Conservation (phyloP, 2,329 filamentous ascomycete genomes). For the Arthrobotrys conoides region DNA sequence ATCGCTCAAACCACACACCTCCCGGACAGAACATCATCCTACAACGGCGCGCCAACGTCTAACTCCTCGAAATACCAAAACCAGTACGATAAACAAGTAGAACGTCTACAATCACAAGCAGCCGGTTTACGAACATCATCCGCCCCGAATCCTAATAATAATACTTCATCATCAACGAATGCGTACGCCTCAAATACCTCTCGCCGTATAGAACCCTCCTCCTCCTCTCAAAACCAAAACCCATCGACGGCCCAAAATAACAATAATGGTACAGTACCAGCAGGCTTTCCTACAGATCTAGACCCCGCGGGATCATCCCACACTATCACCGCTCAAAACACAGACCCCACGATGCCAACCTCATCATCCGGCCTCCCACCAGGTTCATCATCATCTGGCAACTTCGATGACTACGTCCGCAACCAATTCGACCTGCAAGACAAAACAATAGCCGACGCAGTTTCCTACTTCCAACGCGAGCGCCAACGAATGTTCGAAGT, state of each 20-base stretch:
- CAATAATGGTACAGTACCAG: constrained; percentile 21
- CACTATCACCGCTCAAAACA: constrained; percentile 41
- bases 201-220: constrained; percentile 51
- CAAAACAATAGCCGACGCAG: constrained; percentile 53
- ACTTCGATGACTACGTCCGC: constrained; percentile 59
- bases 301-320: constrained; percentile 23
- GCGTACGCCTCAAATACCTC: constrained; percentile 56
- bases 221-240: constrained; percentile 20
- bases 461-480: constrained; percentile 52
- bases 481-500: constrained; percentile 52
- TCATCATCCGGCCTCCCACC: not conserved
- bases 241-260: constrained; percentile 1
- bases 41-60: constrained; percentile 9
- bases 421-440: constrained; percentile 58
- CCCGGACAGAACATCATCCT: constrained; percentile 44
- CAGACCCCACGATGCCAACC: not conserved
- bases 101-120: constrained; percentile 42
- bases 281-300: constrained; percentile 22
- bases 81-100: constrained; percentile 38
- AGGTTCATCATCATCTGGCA: not conserved
- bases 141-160: constrained; percentile 5
- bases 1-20: constrained; percentile 16
- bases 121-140: constrained; percentile 17
- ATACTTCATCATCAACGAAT: constrained; percentile 16
- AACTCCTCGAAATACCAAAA: constrained; percentile 40